phyloP scores from a whole-genome alignment of 148 eudicot species.

The Polygonum aviculare region DNA sequence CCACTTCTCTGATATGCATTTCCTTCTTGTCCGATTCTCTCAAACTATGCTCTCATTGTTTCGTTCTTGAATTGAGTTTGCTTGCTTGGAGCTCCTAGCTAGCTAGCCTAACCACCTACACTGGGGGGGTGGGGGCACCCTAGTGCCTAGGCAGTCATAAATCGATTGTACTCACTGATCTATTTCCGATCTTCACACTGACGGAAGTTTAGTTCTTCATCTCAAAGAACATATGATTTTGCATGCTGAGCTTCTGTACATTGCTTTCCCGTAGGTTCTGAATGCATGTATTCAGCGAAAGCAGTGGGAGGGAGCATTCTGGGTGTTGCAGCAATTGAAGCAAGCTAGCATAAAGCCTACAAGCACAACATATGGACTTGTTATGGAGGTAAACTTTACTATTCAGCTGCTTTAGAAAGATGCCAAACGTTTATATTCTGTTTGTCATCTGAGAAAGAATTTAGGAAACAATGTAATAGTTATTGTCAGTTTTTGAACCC shows the following conservation, averaged over 20 bases:
- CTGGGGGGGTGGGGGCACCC: no score
- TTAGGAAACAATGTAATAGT: background rate
- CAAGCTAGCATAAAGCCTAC: conserved; percentile 56
- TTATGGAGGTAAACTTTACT: conserved; percentile 68
- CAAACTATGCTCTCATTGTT: no score
- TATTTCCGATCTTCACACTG: no score
- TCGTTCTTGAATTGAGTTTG: no score
- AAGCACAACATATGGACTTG: conserved; percentile 78
- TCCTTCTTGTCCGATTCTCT: no score
- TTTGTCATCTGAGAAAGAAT: background rate
- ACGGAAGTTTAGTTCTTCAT: no score
- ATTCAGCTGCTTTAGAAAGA: background rate
- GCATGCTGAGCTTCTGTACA: background rate
- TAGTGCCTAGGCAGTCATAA: no score
- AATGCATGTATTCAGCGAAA: conserved; percentile 79
- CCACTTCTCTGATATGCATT: no score
- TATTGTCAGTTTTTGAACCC: background rate
- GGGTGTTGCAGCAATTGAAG: conserved; percentile 83
- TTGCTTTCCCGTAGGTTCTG: conserved; percentile 39
- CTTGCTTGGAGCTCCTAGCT: no score
- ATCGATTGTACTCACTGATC: no score
- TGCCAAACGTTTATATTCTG: background rate
- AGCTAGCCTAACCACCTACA: no score
- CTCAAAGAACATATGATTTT: no score
- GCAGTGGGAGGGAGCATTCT: conserved; percentile 87